A percentile compares a stretch with the other conserved stretches of the same genome.
These are phyloP conservation scores for Cornus florida DNA, from an alignment of 148 eudicot genomes.

Conservation along the genomic window DNA sequence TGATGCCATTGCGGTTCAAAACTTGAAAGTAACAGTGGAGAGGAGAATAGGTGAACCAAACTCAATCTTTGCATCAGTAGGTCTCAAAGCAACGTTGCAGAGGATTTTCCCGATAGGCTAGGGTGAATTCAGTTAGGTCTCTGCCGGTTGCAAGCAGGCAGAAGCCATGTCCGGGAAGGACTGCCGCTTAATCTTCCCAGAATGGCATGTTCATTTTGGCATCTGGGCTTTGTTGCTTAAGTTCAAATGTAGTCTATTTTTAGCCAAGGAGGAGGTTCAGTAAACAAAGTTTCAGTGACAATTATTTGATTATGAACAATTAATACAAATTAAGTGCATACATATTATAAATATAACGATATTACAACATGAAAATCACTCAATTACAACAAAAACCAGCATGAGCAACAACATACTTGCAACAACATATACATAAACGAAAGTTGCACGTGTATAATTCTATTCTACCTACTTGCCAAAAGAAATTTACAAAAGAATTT, in stretches of 20 bases:
- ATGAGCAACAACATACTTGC: neutral
- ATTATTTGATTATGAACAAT: neutral
- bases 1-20: slow-evolving; percentile 44
- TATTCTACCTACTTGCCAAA: slow-evolving; percentile 4
- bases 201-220: slow-evolving; percentile 21
- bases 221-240: slow-evolving; percentile 59
- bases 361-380: neutral
- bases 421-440: slow-evolving; percentile 8
- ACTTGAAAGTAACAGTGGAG: slow-evolving; percentile 19
- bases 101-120: neutral
- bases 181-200: too few species aligned
- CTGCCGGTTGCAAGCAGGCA: slow-evolving; percentile 20
- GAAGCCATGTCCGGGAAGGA: slow-evolving; percentile 65
- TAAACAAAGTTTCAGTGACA: too few species aligned
- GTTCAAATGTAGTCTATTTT: slow-evolving; percentile 23
- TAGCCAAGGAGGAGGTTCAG: too few species aligned
- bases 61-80: neutral
- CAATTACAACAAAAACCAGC: slow-evolving; percentile 10
- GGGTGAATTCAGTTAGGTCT: slow-evolving; percentile 16
- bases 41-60: slow-evolving; percentile 18
- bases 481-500: slow-evolving; percentile 28
- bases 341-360: neutral
- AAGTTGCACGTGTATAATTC: slow-evolving; percentile 9
- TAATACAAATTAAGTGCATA: neutral
- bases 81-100: slow-evolving; percentile 11